These are phyloP conservation scores for Yarrowia sp. DNA, from an alignment of 805 yeast genomes.

Conservation along the genomic window DNA sequence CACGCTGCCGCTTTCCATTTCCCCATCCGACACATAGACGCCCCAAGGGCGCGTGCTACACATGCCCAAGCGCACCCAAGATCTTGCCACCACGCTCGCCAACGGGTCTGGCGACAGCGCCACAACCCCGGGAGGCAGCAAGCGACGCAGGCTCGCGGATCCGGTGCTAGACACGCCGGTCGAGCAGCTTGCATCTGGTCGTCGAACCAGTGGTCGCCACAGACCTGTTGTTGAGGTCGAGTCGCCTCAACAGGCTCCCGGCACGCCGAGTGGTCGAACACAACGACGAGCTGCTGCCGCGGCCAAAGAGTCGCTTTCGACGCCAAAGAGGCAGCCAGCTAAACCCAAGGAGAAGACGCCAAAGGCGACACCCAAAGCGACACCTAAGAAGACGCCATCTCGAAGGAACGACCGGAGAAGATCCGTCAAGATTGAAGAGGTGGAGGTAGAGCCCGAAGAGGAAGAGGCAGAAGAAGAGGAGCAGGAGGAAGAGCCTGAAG, in stretches of 20 bases:
- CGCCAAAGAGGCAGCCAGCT: neutral
- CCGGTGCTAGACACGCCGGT: conserved; percentile 12
- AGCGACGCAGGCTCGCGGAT: conserved; percentile 11
- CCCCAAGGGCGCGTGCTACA: conserved; percentile 22
- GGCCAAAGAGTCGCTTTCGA: neutral
- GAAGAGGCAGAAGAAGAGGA: neutral
- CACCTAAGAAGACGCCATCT: neutral
- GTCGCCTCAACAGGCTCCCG: neutral
- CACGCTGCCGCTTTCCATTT: conserved; percentile 7
- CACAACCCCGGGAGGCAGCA: neutral
- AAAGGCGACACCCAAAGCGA: neutral
- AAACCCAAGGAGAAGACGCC: neutral
- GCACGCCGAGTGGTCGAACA: neutral
- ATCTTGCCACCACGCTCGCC: conserved; percentile 10
- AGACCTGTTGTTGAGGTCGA: neutral
- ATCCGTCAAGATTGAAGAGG: conserved; percentile 15
- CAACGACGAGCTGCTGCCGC: conserved; percentile 10
- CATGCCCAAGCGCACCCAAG: conserved; percentile 20
- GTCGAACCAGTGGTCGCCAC: conserved; percentile 16
- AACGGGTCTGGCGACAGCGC: neutral
- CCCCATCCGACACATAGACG: conserved; percentile 3
- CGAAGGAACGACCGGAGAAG: neutral
- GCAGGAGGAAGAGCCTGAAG: neutral
- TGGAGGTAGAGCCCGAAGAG: neutral
- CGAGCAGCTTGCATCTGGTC: neutral